These are phyloP conservation scores for Rhododendron mucronatum DNA, from an alignment of 148 eudicot species.

Conservation along the genomic window DNA sequence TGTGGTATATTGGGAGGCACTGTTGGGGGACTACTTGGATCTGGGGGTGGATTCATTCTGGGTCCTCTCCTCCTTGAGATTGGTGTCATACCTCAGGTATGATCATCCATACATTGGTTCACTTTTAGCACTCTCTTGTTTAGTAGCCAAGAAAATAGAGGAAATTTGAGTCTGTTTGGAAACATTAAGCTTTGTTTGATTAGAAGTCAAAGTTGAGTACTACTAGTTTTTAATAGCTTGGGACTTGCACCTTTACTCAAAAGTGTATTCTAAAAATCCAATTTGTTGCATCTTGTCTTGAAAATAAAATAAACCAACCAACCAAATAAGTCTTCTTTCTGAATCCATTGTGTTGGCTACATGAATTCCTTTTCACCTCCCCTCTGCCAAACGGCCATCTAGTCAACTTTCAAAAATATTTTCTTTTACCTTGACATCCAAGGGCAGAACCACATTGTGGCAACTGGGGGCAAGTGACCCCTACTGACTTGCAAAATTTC, in stretches of 20 bases:
- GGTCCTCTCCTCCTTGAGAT: conserved; percentile 95
- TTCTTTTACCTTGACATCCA: neutral
- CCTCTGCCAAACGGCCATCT: neutral
- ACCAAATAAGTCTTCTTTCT: neutral
- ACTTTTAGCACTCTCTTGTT: neutral
- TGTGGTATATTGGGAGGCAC: conserved; percentile 93
- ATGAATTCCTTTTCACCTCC: neutral
- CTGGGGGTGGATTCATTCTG: conserved; percentile 96
- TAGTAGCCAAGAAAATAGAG: neutral
- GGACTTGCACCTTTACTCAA: neutral
- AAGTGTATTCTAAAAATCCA: neutral
- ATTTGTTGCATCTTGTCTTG: neutral
- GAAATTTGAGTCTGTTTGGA: neutral
- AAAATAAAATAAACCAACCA: neutral
- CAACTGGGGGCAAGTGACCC: neutral
- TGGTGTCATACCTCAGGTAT: conserved; percentile 97
- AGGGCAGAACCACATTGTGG: neutral
- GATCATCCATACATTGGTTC: neutral
- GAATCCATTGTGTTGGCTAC: neutral
- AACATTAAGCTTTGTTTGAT: neutral
- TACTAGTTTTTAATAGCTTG: neutral
- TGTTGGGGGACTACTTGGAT: conserved; percentile 92
- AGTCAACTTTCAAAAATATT: neutral
- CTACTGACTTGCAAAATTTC: neutral
- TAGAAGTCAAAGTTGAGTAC: neutral